Percentiles rank a stretch among this genome's conserved stretches.
Conservation (phyloP, 2,329 filamentous ascomycete species). For the Alternaria rosae region DNA sequence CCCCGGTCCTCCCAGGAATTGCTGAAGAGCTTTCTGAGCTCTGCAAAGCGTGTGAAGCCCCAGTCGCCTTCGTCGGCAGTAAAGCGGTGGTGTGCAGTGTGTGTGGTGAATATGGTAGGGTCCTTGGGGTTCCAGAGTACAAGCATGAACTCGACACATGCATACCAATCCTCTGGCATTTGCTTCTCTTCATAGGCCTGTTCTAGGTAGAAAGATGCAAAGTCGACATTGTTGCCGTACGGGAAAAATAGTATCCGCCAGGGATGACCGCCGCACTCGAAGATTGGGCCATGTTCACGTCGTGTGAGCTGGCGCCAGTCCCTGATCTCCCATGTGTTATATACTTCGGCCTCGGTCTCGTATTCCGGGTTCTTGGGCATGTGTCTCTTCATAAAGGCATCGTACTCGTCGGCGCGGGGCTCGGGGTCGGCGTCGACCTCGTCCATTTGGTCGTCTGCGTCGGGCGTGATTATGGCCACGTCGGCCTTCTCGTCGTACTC, state of each 20-base stretch:
- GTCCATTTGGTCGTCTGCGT: constrained; percentile 65
- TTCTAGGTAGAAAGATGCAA: constrained; percentile 94
- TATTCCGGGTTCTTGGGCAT: constrained; percentile 81
- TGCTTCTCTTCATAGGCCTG: constrained; percentile 85
- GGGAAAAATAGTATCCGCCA: constrained; percentile 98
- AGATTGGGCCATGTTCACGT: constrained; percentile 87
- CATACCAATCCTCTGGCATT: constrained; percentile 88
- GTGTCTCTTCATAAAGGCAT: constrained; percentile 83
- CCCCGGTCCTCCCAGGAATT: constrained; percentile 73
- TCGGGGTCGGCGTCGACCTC: constrained; percentile 62
- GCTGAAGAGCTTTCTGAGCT: constrained; percentile 84
- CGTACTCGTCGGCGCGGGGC: constrained; percentile 68
- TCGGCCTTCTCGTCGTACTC: constrained; percentile 69
- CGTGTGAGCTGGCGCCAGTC: constrained; percentile 79
- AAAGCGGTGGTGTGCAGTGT: constrained; percentile 92
- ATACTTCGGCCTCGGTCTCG: constrained; percentile 76
- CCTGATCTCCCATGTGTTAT: constrained; percentile 86
- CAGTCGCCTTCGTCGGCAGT: constrained; percentile 96
- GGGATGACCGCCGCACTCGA: constrained; percentile 84
- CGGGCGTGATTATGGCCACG: constrained; percentile 68
- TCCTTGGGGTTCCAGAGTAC: constrained; percentile 95
- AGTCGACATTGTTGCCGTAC: constrained; percentile 91
- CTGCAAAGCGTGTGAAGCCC: constrained; percentile 97
- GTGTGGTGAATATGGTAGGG: constrained; percentile 77
- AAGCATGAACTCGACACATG: constrained; percentile 92